Percentiles rank a stretch among this genome's conserved stretches.
Conservation (phyloP, 129 eudicot species). For the Deinandra increscens region DNA sequence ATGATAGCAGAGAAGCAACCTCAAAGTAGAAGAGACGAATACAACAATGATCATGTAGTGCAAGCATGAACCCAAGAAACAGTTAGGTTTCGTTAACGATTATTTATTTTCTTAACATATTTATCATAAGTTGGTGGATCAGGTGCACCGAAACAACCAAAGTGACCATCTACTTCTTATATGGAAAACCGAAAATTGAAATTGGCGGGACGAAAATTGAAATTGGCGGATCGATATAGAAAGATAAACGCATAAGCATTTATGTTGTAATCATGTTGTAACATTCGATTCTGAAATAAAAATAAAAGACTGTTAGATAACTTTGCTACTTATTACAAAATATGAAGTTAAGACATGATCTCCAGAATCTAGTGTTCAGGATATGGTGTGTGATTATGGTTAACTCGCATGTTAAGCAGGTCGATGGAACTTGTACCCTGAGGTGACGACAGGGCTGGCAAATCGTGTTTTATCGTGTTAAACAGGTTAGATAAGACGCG, state of each 20-base stretch:
- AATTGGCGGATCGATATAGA: background rate
- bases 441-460: too few species aligned
- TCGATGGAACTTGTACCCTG: background rate
- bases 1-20: conserved; percentile 41
- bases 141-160: conserved; percentile 2
- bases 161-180: background rate
- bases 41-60: conserved; percentile 27
- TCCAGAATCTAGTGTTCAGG: background rate
- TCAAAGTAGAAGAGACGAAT: conserved; percentile 22
- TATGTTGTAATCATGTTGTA: conserved; percentile 17
- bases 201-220: too few species aligned
- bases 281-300: background rate
- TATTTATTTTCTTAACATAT: background rate
- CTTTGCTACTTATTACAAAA: background rate
- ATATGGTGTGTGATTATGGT: background rate
- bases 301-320: background rate
- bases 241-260: background rate
- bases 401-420: background rate
- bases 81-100: background rate
- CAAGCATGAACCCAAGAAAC: conserved; percentile 33
- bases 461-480: too few species aligned
- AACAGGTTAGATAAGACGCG: too few species aligned
- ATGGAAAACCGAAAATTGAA: background rate
- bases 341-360: too few species aligned
- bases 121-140: conserved; percentile 6